These are phyloP conservation scores for Thermothielavioides terrestris DNA, from an alignment of 495 filamentous ascomycete species.

Conservation along the genomic window DNA sequence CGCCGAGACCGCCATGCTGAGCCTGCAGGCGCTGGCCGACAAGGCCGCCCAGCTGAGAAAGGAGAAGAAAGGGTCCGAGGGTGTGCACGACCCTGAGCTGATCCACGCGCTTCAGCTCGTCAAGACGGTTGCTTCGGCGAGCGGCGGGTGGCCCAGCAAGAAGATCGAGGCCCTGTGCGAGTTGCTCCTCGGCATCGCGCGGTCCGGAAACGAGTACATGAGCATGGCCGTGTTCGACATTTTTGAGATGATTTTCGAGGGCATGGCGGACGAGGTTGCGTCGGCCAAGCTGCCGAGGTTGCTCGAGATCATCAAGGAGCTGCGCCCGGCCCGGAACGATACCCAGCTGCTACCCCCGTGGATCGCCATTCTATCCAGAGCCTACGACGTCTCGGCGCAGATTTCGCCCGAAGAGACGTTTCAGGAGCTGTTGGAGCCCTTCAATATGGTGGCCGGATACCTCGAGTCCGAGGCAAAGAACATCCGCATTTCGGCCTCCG, in stretches of 20 bases:
- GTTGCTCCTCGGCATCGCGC: constrained; percentile 75
- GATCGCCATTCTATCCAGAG: constrained; percentile 90
- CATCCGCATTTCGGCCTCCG: constrained; percentile 85
- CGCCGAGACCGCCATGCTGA: constrained; percentile 76
- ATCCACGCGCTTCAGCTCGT: constrained; percentile 88
- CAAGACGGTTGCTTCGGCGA: constrained; percentile 75
- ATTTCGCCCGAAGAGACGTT: constrained; percentile 81
- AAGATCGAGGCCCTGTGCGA: constrained; percentile 90
- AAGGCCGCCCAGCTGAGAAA: constrained; percentile 52
- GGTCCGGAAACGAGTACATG: constrained; percentile 84
- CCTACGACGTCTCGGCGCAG: constrained; percentile 87
- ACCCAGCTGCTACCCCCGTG: constrained; percentile 88
- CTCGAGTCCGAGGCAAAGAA: constrained; percentile 81
- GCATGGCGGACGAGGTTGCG: constrained; percentile 76
- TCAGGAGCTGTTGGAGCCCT: constrained; percentile 72
- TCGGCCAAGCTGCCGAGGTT: constrained; percentile 83
- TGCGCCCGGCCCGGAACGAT: constrained; percentile 83
- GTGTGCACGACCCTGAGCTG: constrained; percentile 65
- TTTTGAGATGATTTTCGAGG: constrained; percentile 90
- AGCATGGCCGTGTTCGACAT: constrained; percentile 93
- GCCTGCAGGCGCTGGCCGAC: constrained; percentile 57
- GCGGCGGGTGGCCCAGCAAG: constrained; percentile 93
- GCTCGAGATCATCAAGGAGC: constrained; percentile 74
- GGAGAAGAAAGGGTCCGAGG: constrained; percentile 53
- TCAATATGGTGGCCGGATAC: constrained; percentile 65